Evolutionary conservation across 2,329 filamentous ascomycete species (phyloP).

Genomic region (Esteya vermicola): DNA sequence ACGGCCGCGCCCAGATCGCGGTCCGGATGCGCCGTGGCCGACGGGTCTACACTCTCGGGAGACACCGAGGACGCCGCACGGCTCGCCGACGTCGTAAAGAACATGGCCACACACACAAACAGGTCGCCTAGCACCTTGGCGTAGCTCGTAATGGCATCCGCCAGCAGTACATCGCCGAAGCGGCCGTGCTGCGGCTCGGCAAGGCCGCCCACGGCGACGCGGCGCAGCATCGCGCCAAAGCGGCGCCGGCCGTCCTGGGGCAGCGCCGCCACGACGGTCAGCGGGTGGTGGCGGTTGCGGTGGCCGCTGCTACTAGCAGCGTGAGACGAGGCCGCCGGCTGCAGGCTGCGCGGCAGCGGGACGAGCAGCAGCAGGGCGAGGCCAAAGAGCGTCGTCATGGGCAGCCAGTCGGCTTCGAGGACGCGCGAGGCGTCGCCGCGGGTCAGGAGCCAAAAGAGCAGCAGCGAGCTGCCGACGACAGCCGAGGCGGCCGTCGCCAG

Average conservation of each 20-base stretch:
- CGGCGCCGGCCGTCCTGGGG: constrained; percentile 59
- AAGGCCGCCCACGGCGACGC: constrained; percentile 72
- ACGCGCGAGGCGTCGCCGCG: constrained; percentile 55
- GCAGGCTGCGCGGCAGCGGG: constrained; percentile 25
- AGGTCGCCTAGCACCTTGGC: constrained; percentile 83
- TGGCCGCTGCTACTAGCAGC: not conserved
- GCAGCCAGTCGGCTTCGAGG: constrained; percentile 68
- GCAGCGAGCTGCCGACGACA: constrained; percentile 56
- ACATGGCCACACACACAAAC: constrained; percentile 86
- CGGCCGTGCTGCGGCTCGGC: constrained; percentile 80
- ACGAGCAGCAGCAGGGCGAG: constrained; percentile 58
- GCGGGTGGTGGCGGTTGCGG: too few relatives aligned
- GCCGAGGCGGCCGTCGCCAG: constrained; percentile 64
- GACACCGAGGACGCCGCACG: constrained; percentile 22
- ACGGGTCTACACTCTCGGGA: too few relatives aligned
- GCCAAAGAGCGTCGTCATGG: constrained; percentile 66
- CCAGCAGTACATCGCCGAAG: constrained; percentile 85
- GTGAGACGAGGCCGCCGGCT: not conserved
- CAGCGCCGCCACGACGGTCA: constrained; percentile 14
- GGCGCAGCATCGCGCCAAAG: constrained; percentile 60
- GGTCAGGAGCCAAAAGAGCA: constrained; percentile 74
- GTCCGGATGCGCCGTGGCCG: constrained; percentile 69
- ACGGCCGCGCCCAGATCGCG: constrained; percentile 66
- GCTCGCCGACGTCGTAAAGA: constrained; percentile 39
- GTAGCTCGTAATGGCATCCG: constrained; percentile 90